phyloP scores from a whole-genome alignment of 1,284 basidiomycete genomes.

The Ganoderma sinense region DNA sequence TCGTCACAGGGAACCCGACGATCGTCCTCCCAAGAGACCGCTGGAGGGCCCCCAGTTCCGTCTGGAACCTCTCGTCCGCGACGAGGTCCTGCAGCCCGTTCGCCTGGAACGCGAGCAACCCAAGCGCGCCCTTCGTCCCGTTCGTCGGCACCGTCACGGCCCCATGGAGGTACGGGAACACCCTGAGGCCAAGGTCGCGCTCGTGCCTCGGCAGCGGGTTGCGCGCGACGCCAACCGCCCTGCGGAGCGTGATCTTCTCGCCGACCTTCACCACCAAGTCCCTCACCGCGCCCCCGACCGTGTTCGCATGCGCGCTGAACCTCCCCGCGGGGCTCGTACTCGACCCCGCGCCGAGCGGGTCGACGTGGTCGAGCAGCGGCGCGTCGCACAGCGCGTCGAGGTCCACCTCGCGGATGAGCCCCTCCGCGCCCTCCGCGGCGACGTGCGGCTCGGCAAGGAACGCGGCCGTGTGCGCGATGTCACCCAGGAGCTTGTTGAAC shows the following conservation, averaged over 20 bases:
- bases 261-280: slow-evolving; percentile 87
- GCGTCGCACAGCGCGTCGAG: slow-evolving; percentile 69
- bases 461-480: slow-evolving; percentile 89
- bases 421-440: slow-evolving; percentile 37
- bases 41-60: slow-evolving; percentile 72
- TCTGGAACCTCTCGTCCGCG: slow-evolving; percentile 50
- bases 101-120: slow-evolving; percentile 67
- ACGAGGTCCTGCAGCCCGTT: slow-evolving; percentile 53
- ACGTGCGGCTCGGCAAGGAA: slow-evolving; percentile 68
- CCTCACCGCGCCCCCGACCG: slow-evolving; percentile 80
- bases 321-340: slow-evolving; percentile 1
- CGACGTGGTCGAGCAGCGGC: slow-evolving; percentile 66
- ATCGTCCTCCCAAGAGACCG: slow-evolving; percentile 87
- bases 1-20: slow-evolving; percentile 83
- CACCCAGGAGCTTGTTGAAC: slow-evolving; percentile 80
- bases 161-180: slow-evolving; percentile 86
- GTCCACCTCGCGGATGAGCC: slow-evolving; percentile 50
- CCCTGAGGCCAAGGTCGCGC: slow-evolving; percentile 58
- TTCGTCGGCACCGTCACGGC: slow-evolving; percentile 38
- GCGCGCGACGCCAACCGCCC: slow-evolving; percentile 78
- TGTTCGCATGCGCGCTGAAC: slow-evolving; percentile 38
- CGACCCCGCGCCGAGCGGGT: slow-evolving; percentile 41
- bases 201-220: slow-evolving; percentile 54
- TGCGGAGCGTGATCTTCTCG: slow-evolving; percentile 86
- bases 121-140: slow-evolving; percentile 54